A percentile compares a stretch with the other conserved stretches of the same genome.
Evolutionary conservation across 768 basidiomycete genomes (phyloP).

Genomic region (Hemileccinum rubropunctum): DNA sequence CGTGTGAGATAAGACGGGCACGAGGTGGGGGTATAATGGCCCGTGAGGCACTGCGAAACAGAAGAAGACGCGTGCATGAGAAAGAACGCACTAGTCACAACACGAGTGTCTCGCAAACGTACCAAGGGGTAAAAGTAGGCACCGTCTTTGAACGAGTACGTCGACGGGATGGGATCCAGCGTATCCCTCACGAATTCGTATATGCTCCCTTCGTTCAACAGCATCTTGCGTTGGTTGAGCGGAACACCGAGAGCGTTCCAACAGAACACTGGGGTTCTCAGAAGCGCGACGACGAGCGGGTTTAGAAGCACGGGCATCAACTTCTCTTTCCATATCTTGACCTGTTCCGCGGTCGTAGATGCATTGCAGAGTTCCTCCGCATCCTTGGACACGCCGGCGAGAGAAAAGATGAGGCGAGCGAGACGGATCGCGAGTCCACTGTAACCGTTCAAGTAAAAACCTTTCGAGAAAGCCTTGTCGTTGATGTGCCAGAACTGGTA

Average conservation of each 20-base stretch:
- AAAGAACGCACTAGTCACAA: too few species aligned
- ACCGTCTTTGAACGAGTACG: conserved; percentile 54
- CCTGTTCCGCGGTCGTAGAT: conserved; percentile 55
- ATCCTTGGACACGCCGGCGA: conserved; percentile 58
- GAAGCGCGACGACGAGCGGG: conserved; percentile 48
- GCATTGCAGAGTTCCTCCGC: conserved; percentile 55
- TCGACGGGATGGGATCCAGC: conserved; percentile 45
- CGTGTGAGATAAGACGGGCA: conserved; percentile 66
- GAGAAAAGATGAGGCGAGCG: conserved; percentile 51
- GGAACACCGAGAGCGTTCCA: conserved; percentile 84
- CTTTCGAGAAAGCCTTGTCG: conserved; percentile 41
- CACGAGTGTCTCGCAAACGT: too few species aligned
- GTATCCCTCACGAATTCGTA: conserved; percentile 54
- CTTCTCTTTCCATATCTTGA: conserved; percentile 56
- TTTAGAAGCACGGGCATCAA: conserved; percentile 62
- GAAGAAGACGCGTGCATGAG: not conserved
- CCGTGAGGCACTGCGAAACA: conserved; percentile 37
- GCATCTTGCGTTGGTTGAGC: conserved; percentile 60
- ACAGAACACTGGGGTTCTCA: conserved; percentile 49
- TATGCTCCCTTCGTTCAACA: conserved; percentile 47
- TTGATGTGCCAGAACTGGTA: conserved; percentile 79
- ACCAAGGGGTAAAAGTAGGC: conserved; percentile 66
- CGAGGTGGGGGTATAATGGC: conserved; percentile 55
- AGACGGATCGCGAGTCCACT: conserved; percentile 65
- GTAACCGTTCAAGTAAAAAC: conserved; percentile 71